These are phyloP conservation scores for Amphicarpaea edgeworthii DNA, from an alignment of 306 rosid species.

Conservation along the genomic window DNA sequence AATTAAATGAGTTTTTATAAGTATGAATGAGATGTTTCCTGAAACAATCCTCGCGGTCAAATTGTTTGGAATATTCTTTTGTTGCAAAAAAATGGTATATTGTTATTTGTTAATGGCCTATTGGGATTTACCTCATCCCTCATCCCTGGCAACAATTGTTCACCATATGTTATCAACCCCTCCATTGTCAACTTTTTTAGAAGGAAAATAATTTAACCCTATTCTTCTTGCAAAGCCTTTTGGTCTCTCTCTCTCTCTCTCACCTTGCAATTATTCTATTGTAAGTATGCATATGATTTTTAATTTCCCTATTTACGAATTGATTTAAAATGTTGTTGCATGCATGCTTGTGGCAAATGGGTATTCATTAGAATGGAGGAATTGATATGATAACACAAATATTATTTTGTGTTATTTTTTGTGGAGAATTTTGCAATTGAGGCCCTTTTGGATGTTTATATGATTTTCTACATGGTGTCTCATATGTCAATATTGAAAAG, in stretches of 20 bases:
- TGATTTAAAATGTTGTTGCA: conserved; percentile 13
- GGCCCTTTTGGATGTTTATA: conserved; percentile 21
- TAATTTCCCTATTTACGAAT: neutral
- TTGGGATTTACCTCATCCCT: neutral
- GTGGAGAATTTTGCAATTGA: conserved; percentile 1
- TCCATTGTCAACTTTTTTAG: neutral
- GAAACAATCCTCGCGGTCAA: conserved; percentile 18
- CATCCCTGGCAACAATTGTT: conserved; percentile 46
- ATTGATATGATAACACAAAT: no score
- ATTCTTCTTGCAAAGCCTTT: conserved; percentile 30
- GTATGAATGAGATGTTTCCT: no score
- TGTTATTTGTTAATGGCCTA: neutral
- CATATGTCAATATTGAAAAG: conserved; percentile 4
- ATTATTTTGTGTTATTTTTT: neutral
- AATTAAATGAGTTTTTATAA: no score
- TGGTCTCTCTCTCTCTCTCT: neutral
- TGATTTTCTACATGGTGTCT: neutral
- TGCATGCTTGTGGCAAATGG: conserved; percentile 3
- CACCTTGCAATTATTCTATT: conserved; percentile 11
- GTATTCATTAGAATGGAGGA: no score
- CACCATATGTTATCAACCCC: conserved; percentile 23
- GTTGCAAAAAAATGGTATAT: neutral
- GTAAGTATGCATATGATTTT: conserved; percentile 21
- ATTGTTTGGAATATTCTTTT: neutral
- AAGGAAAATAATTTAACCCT: neutral